Evolutionary conservation across 345 rosid species (phyloP), one percentile per base, ranked within the genome.

Genomic region (Sonneratia alba): DNA sequence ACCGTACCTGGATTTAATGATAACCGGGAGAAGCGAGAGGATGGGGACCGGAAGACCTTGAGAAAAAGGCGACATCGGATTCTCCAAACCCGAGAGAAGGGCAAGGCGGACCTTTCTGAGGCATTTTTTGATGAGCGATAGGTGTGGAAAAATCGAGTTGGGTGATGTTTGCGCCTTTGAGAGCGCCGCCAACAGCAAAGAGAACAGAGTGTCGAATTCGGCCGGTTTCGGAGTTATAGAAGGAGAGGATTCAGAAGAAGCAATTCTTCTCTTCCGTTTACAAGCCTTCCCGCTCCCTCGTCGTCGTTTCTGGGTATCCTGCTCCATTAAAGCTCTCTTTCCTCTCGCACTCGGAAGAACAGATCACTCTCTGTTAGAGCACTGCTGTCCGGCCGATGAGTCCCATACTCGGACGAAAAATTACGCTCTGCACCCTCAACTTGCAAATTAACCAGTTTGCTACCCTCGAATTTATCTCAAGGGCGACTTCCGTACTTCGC

Each of bases 11-110:
- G 83, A 83, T 6, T 47, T 68, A 73, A 87, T 82, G 74, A 87
- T 86, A 13, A 68, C 5, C 7, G 91, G 88, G 36, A 81, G 67
- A 57, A 83, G 64, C 13, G 89, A 76, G 70, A 85, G 76, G 70
- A 80, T 65, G 57, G 83, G 69, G 63, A 69, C 11, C 45, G 80
- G 78, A 37, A 80, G 67, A 19, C 24, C 34, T 51, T 34, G 68
- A 40, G 69, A 55, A 56, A 72, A 51, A 62, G 47, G 40, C 5
- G 56, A 19, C 48, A 9, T 24, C n/a, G 68, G 53, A 24, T 11
- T 19, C 61, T 56, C 67, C 24, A 21, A 74, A 43, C 73, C 69
- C 49, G 85, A 77, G 68, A 76, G 71, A 14, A 76, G 66, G 15
- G 73, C 69, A 59, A 37, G 55, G n/a, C 43, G 80, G 32, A 83